phyloP scores from a whole-genome alignment of 2,329 filamentous ascomycete species.

The Neoscytalidium dimidiatum region DNA sequence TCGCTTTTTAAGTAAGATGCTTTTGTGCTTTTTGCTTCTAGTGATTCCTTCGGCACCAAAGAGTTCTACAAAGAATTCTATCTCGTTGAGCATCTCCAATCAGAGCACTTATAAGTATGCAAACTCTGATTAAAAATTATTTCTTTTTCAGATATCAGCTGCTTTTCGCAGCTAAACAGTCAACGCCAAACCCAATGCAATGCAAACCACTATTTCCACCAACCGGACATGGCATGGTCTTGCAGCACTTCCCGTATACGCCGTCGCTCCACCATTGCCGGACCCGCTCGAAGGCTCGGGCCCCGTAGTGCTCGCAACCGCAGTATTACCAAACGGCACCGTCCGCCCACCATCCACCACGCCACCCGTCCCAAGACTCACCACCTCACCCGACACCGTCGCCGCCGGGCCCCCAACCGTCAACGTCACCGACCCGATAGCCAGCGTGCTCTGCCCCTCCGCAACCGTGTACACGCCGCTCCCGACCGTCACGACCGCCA shows the following conservation, averaged over 20 bases:
- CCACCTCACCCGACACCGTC: not conserved
- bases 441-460: not conserved
- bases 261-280: not conserved
- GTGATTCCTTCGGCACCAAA: no score
- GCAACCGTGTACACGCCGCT: not conserved
- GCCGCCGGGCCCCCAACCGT: not conserved
- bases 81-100: no score
- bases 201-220: no score
- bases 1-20: no score
- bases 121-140: no score
- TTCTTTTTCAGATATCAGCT: no score
- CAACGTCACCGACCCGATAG: not conserved
- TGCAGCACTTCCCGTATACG: not conserved
- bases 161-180: no score
- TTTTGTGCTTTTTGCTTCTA: no score
- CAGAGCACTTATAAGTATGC: no score
- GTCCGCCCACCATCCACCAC: not conserved
- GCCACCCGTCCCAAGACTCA: not conserved
- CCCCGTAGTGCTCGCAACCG: not conserved
- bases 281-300: not conserved
- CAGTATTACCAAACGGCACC: not conserved
- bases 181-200: no score
- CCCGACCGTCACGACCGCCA: not conserved
- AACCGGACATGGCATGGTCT: no score
- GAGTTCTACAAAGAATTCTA: no score